A percentile compares a stretch with the other conserved stretches of the same genome.
phyloP scores from a whole-genome alignment of 805 yeast species.

The Zygoascus biomembranicola region DNA sequence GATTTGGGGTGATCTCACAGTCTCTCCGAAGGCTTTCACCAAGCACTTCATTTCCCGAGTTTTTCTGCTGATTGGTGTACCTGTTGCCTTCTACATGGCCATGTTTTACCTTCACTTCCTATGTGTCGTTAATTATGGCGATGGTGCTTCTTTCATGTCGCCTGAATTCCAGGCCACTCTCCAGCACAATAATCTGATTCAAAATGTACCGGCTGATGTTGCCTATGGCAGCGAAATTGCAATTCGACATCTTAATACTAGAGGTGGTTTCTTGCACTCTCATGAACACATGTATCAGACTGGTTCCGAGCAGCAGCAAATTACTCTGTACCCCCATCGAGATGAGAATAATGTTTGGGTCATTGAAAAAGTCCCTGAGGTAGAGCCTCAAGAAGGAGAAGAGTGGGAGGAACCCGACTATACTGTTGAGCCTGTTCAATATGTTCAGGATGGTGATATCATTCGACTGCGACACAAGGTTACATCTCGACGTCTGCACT shows the following conservation, averaged over 20 bases:
- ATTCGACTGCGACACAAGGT: constrained; percentile 61
- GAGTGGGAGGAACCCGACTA: constrained; percentile 18
- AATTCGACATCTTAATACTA: constrained; percentile 57
- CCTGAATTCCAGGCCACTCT: constrained; percentile 61
- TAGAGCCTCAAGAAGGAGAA: constrained; percentile 16
- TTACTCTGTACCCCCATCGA: constrained; percentile 85
- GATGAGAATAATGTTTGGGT: constrained; percentile 77
- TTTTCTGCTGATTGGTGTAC: constrained; percentile 41
- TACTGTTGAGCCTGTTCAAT: constrained; percentile 31
- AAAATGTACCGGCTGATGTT: constrained; percentile 51
- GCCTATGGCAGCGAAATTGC: constrained; percentile 65
- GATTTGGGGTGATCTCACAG: constrained; percentile 56
- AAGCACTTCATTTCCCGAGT: constrained; percentile 36
- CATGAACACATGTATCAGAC: constrained; percentile 53
- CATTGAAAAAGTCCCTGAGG: constrained; percentile 38
- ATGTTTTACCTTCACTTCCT: constrained; percentile 52
- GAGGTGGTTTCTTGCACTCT: constrained; percentile 77
- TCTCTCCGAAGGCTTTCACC: constrained; percentile 32
- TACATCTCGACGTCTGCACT: constrained; percentile 63
- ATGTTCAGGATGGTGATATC: constrained; percentile 45
- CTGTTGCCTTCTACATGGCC: constrained; percentile 48
- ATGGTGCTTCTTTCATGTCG: constrained; percentile 54
- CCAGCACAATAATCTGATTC: constrained; percentile 33
- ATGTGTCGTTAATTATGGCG: constrained; percentile 38
- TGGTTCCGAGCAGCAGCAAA: constrained; percentile 74